phyloP scores from a whole-genome alignment of 257 asterid species.

The Nicotiana benthamiana region DNA sequence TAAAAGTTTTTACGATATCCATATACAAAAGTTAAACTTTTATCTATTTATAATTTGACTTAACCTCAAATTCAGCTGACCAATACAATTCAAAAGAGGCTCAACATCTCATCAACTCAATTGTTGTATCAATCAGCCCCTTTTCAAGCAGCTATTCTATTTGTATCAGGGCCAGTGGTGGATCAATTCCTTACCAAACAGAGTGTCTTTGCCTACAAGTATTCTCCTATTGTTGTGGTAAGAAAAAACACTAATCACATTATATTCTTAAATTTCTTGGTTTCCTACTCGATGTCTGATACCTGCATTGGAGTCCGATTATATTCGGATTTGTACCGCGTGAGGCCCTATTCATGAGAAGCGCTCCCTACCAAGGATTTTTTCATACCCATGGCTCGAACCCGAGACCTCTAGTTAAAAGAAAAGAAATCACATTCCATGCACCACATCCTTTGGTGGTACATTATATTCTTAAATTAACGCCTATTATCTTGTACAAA shows the following conservation, averaged over 20 bases:
- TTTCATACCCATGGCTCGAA: too few species aligned
- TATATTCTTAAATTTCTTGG: too few species aligned
- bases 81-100: slow-evolving; percentile 82
- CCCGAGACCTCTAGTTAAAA: too few species aligned
- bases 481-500: too few species aligned
- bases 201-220: slow-evolving; percentile 63
- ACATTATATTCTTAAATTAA: too few species aligned
- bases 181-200: slow-evolving; percentile 67
- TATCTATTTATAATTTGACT: not conserved
- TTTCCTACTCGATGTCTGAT: fast-evolving
- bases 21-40: too few species aligned
- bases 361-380: too few species aligned
- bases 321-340: too few species aligned
- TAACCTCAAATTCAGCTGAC: slow-evolving; percentile 48
- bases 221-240: slow-evolving; percentile 66
- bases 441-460: too few species aligned
- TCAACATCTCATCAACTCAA: slow-evolving; percentile 77
- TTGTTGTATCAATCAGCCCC: slow-evolving; percentile 88
- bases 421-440: fast-evolving
- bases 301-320: too few species aligned
- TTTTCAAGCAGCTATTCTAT: slow-evolving; percentile 75
- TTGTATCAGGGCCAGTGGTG: slow-evolving; percentile 59
- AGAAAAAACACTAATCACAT: not conserved
- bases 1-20: too few species aligned
- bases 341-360: too few species aligned